Evolutionary conservation across 352 stramenopile genomes (phyloP).

Genomic region (Blastocystis sp.): DNA sequence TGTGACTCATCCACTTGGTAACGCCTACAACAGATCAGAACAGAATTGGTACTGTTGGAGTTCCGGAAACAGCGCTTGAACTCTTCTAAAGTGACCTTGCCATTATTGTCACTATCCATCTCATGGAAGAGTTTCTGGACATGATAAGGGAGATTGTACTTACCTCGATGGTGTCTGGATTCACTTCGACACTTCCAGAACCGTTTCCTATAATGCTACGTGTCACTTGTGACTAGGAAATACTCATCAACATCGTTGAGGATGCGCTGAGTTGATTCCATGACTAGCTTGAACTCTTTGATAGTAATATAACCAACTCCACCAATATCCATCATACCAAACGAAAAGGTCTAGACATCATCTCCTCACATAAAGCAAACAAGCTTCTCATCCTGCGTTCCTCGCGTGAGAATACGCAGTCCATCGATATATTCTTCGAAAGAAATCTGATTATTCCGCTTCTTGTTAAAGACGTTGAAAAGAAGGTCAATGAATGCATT

Average conservation of each 20-base stretch:
- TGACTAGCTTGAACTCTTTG: slow-evolving; percentile 40
- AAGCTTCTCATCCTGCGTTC: slow-evolving; percentile 58
- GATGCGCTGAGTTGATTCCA: slow-evolving; percentile 49
- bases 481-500: slow-evolving; percentile 49
- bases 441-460: not conserved
- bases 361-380: not conserved
- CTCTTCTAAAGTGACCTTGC: slow-evolving; percentile 30
- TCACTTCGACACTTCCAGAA: not conserved
- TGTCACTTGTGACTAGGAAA: not conserved
- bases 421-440: slow-evolving; percentile 47
- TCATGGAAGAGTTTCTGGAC: slow-evolving; percentile 52
- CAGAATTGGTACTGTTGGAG: not conserved
- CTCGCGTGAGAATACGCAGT: slow-evolving; percentile 38
- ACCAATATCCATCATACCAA: slow-evolving; percentile 40
- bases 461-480: slow-evolving; percentile 46
- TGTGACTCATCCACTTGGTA: slow-evolving; percentile 33
- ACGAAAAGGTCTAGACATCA: slow-evolving; percentile 47
- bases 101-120: slow-evolving; percentile 37
- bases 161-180: slow-evolving; percentile 5
- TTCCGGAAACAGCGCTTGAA: slow-evolving; percentile 29
- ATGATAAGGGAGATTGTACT: not conserved
- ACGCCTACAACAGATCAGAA: not conserved
- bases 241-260: slow-evolving; percentile 60
- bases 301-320: slow-evolving; percentile 50
- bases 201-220: slow-evolving; percentile 9